Conservation (phyloP, 495 filamentous ascomycete species). For the Tuber melanosporum region DNA sequence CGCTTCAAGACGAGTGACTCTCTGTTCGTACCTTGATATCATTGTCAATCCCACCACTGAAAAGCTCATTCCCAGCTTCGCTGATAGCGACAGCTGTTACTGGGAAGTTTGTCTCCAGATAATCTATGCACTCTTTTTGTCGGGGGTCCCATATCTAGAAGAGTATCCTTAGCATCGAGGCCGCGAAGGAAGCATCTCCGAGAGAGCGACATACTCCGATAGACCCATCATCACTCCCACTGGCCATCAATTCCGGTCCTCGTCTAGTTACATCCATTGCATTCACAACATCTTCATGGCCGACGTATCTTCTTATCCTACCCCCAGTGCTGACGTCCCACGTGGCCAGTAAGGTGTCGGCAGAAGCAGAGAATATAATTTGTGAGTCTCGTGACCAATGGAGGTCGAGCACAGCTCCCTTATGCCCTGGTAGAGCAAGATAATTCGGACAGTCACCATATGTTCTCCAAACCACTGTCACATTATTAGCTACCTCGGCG, state of each 20-base stretch:
- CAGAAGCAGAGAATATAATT: slow-evolving; percentile 85
- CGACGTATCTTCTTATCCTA: slow-evolving; percentile 82
- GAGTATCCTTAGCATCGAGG: slow-evolving; percentile 6
- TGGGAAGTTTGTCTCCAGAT: slow-evolving; percentile 84
- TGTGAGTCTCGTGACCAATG: slow-evolving; percentile 94
- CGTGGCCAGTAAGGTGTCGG: slow-evolving; percentile 66
- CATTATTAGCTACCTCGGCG: slow-evolving; percentile 18
- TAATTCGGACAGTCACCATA: slow-evolving; percentile 92
- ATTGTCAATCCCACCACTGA: slow-evolving; percentile 91
- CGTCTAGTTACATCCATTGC: slow-evolving; percentile 76
- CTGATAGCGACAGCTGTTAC: slow-evolving; percentile 85
- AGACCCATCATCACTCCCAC: slow-evolving; percentile 84
- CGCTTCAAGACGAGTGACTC: not conserved
- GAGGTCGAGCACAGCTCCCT: slow-evolving; percentile 81
- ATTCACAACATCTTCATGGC: slow-evolving; percentile 93
- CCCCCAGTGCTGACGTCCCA: slow-evolving; percentile 87
- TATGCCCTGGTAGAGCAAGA: slow-evolving; percentile 76
- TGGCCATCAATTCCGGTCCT: slow-evolving; percentile 82
- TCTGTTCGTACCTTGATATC: slow-evolving; percentile 67
- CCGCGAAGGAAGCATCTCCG: not conserved
- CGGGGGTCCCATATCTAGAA: slow-evolving; percentile 81
- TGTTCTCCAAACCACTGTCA: slow-evolving; percentile 81
- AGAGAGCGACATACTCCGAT: slow-evolving; percentile 55
- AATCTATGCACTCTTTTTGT: slow-evolving; percentile 80
- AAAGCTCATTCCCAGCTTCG: slow-evolving; percentile 92